These are phyloP conservation scores for Neurospora sp. DNA, from an alignment of 495 filamentous ascomycete genomes.

Conservation along the genomic window DNA sequence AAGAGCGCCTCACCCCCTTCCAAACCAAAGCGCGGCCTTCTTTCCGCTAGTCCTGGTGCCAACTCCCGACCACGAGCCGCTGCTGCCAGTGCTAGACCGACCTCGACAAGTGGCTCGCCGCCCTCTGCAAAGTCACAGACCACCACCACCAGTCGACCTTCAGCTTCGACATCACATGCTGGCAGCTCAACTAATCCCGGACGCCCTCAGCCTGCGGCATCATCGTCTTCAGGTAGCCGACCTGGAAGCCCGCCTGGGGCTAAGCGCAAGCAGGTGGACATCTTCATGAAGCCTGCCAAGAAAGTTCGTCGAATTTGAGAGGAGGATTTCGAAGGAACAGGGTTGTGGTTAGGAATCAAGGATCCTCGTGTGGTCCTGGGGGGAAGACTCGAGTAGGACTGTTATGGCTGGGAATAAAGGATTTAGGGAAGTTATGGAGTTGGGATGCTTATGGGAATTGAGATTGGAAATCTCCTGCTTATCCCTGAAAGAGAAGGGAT, in stretches of 20 bases:
- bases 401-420: background rate
- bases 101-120: too few relatives aligned
- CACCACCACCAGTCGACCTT: background rate
- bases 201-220: background rate
- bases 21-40: constrained; percentile 3
- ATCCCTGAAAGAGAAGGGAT: background rate
- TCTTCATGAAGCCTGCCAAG: constrained; percentile 25
- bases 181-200: background rate
- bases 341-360: background rate
- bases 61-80: constrained; percentile 2
- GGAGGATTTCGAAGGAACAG: background rate
- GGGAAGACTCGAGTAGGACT: too few relatives aligned
- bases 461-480: background rate
- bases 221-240: background rate
- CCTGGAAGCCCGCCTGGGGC: background rate
- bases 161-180: background rate
- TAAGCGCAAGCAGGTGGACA: constrained; percentile 22
- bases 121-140: background rate
- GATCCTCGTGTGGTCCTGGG: background rate
- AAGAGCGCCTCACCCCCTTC: background rate
- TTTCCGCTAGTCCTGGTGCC: constrained; percentile 11
- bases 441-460: background rate
- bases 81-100: background rate
- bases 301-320: background rate
- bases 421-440: background rate